Conservation (phyloP, 805 yeast species). For the Cyberlindnera maritima region DNA sequence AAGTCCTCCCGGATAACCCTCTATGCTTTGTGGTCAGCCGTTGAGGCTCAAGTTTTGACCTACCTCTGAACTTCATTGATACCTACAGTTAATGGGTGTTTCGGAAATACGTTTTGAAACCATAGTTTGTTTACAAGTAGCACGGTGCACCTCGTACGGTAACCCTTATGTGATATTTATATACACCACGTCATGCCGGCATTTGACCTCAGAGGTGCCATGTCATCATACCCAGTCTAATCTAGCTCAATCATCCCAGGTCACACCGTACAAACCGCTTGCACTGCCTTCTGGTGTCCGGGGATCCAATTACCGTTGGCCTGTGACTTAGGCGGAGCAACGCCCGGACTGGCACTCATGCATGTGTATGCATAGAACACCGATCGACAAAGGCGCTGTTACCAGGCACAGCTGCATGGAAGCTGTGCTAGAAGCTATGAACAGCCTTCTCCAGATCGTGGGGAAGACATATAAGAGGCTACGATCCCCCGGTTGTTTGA, state of each 20-base stretch:
- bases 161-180: too few relatives aligned
- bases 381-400: constrained; percentile 10
- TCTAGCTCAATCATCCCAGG: background rate
- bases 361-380: constrained; percentile 5
- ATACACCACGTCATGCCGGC: background rate
- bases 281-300: background rate
- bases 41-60: too few relatives aligned
- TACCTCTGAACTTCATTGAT: too few relatives aligned
- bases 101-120: too few relatives aligned
- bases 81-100: too few relatives aligned
- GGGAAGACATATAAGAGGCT: background rate
- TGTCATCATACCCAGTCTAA: background rate
- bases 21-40: too few relatives aligned
- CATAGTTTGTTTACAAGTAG: too few relatives aligned
- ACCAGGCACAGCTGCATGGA: constrained; percentile 15
- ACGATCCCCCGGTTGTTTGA: background rate
- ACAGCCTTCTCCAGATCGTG: background rate
- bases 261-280: background rate
- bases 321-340: background rate
- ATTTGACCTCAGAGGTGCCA: background rate
- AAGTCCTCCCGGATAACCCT: too few relatives aligned
- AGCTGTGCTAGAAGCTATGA: constrained; percentile 8
- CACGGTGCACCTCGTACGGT: too few relatives aligned
- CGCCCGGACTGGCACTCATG: constrained; percentile 2
- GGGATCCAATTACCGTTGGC: background rate